A percentile compares a stretch with the other conserved stretches of the same genome.
phyloP scores from a whole-genome alignment of 768 basidiomycete genomes.

The Rhizopogon vulgaris region DNA sequence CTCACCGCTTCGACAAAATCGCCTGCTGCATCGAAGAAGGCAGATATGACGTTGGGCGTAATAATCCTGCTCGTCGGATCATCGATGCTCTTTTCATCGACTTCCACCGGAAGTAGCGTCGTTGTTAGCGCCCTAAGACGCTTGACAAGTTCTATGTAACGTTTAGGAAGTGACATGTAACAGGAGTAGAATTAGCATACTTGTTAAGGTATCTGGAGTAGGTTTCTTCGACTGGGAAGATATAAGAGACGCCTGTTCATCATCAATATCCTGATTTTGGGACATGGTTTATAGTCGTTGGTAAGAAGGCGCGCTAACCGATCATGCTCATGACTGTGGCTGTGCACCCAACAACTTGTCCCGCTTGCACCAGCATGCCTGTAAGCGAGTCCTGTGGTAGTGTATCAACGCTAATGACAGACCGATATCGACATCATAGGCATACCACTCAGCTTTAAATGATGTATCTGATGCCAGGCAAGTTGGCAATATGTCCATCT shows the following conservation, averaged over 20 bases:
- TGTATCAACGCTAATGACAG: not conserved
- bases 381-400: slow-evolving; percentile 30
- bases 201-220: slow-evolving; percentile 68
- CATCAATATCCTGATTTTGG: slow-evolving; percentile 19
- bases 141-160: slow-evolving; percentile 63
- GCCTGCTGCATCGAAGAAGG: slow-evolving; percentile 77
- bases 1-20: slow-evolving; percentile 82
- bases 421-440: slow-evolving; percentile 40
- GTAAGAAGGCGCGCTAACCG: too few species aligned
- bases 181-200: slow-evolving; percentile 35
- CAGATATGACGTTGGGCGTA: slow-evolving; percentile 70
- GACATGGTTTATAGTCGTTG: slow-evolving; percentile 9
- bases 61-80: slow-evolving; percentile 81
- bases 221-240: slow-evolving; percentile 46
- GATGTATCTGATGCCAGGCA: slow-evolving; percentile 74
- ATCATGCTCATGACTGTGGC: slow-evolving; percentile 6
- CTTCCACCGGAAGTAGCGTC: slow-evolving; percentile 75
- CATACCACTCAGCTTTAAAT: slow-evolving; percentile 94
- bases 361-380: slow-evolving; percentile 35
- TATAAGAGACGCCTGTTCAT: slow-evolving; percentile 40
- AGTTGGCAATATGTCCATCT: slow-evolving; percentile 84
- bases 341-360: slow-evolving; percentile 23
- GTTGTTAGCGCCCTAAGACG: slow-evolving; percentile 74
- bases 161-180: not conserved
- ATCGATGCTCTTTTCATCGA: slow-evolving; percentile 56